A percentile compares a stretch with the other conserved stretches of the same genome.
Evolutionary conservation across 148 eudicot genomes (phyloP).

Genomic region (Drosera capensis): DNA sequence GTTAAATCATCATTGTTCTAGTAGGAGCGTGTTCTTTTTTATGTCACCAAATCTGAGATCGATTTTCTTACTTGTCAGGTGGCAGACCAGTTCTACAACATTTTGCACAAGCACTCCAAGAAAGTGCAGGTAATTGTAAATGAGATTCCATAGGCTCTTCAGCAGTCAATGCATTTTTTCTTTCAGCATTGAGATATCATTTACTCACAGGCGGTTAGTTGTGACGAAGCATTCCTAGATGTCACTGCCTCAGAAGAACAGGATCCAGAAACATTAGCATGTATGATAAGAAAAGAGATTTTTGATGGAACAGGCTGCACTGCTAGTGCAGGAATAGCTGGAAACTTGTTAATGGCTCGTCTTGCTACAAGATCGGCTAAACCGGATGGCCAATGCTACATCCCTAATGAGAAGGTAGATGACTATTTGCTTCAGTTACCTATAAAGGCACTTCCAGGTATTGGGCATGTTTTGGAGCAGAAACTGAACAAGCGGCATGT

Average conservation of each 20-base stretch:
- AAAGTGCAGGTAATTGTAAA: constrained; percentile 66
- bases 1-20: neutral
- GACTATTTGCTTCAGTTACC: constrained; percentile 55
- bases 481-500: constrained; percentile 62
- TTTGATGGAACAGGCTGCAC: constrained; percentile 69
- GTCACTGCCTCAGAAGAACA: constrained; percentile 42
- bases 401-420: constrained; percentile 72
- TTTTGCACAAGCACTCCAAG: constrained; percentile 72
- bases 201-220: constrained; percentile 73
- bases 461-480: constrained; percentile 78
- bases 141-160: neutral
- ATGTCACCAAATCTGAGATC: constrained; percentile 5
- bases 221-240: constrained; percentile 97
- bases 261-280: constrained; percentile 63
- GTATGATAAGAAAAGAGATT: constrained; percentile 73
- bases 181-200: constrained; percentile 5
- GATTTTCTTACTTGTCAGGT: constrained; percentile 37
- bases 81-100: constrained; percentile 77
- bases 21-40: neutral
- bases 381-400: constrained; percentile 78
- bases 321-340: constrained; percentile 82
- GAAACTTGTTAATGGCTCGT: constrained; percentile 89
- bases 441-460: constrained; percentile 86
- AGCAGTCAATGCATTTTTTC: neutral
- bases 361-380: constrained; percentile 91